phyloP scores from a whole-genome alignment of 2,329 filamentous ascomycete species.

The Cladosporium cucumerinum region DNA sequence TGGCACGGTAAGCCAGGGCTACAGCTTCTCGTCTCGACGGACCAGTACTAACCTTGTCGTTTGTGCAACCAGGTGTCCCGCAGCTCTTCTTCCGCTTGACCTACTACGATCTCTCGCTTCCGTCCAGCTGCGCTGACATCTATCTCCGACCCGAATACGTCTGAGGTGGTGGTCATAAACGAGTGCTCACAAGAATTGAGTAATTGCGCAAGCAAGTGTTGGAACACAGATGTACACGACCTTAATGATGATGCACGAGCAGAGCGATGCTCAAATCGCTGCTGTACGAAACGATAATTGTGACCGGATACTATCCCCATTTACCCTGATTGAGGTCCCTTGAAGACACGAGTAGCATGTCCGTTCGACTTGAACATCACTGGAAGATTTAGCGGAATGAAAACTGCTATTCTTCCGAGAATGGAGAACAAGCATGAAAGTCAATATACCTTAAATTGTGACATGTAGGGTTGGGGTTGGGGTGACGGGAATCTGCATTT shows the following conservation, averaged over 20 bases:
- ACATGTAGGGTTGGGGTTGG: neutral
- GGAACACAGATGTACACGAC: neutral
- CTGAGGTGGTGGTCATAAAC: constrained; percentile 12
- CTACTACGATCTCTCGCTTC: constrained; percentile 24
- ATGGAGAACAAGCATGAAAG: no score
- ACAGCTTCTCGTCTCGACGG: no score
- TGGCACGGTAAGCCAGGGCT: constrained; percentile 7
- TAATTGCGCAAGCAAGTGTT: neutral
- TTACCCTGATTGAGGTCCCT: neutral
- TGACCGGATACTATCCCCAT: neutral
- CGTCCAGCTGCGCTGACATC: constrained; percentile 33
- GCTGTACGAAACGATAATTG: neutral
- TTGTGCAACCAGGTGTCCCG: constrained; percentile 21
- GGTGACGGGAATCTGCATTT: neutral
- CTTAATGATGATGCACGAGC: neutral
- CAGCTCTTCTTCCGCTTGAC: constrained; percentile 33
- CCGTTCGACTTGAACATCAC: neutral
- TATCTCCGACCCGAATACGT: constrained; percentile 30
- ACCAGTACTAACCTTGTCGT: neutral
- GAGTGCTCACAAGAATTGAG: no score
- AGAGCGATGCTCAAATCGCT: neutral
- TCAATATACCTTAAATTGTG: no score
- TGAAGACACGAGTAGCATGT: neutral
- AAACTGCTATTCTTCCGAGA: neutral
- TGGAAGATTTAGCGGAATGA: neutral